phyloP scores from a whole-genome alignment of 306 rosid species.

The Mucuna pruriens region DNA sequence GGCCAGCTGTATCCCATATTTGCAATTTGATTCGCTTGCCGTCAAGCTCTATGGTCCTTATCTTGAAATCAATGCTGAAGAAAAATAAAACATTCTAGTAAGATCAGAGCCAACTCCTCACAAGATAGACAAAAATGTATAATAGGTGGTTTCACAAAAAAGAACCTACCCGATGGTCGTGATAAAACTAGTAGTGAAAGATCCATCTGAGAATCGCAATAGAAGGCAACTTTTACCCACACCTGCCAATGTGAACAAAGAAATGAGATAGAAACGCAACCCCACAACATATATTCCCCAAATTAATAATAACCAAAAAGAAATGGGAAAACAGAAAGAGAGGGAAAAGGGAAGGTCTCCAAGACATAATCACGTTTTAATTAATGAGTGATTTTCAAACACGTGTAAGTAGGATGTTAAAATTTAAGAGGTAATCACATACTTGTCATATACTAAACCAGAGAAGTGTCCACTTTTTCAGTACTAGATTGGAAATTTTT shows the following conservation, averaged over 20 bases:
- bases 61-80: constrained; percentile 92
- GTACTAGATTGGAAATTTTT: background rate
- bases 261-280: constrained; percentile 15
- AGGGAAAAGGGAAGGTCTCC: too few relatives aligned
- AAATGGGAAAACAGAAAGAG: too few relatives aligned
- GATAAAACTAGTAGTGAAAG: constrained; percentile 94
- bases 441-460: background rate
- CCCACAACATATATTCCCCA: background rate
- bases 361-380: too few relatives aligned
- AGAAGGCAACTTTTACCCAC: constrained; percentile 99
- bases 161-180: constrained; percentile 86
- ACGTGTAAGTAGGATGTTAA: constrained; percentile 1
- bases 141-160: constrained; percentile 15
- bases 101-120: constrained; percentile 28
- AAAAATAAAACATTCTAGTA: constrained; percentile 34
- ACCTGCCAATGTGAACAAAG: constrained; percentile 62
- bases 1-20: constrained; percentile 99
- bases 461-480: background rate
- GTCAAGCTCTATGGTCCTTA: constrained; percentile 97
- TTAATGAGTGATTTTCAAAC: background rate
- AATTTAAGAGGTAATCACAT: background rate
- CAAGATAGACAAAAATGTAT: too few relatives aligned
- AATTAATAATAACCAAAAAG: background rate
- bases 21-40: constrained; percentile 91
- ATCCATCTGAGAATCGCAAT: constrained; percentile 96